phyloP scores from a whole-genome alignment of 192 early-diverging fungal species.

The Polychytrium aggregatum region DNA sequence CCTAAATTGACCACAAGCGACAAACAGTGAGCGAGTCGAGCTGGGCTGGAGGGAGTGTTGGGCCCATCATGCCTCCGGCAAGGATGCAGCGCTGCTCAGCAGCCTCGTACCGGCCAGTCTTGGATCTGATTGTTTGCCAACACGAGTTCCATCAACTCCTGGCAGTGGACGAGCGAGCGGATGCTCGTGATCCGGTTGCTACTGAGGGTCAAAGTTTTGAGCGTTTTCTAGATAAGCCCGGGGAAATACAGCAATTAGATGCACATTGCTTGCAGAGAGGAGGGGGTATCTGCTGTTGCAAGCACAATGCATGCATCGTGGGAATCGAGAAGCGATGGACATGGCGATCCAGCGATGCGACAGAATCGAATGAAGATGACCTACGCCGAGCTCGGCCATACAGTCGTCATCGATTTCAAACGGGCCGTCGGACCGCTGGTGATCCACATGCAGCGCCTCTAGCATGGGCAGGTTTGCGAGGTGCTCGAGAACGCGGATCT shows the following conservation, averaged over 20 bases:
- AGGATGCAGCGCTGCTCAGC: no score
- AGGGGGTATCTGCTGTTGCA: background rate
- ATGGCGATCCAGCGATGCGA: background rate
- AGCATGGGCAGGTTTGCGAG: constrained; percentile 21
- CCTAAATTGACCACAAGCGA: no score
- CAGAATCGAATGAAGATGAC: background rate
- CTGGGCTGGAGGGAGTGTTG: no score
- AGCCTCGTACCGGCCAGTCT: no score
- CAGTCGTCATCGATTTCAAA: constrained; percentile 24
- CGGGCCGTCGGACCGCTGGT: constrained; percentile 15
- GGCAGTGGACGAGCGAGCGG: no score
- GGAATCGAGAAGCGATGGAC: background rate
- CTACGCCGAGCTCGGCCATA: constrained; percentile 22
- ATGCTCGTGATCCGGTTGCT: no score
- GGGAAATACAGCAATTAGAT: constrained; percentile 2
- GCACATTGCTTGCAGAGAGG: background rate
- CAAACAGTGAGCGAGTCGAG: no score
- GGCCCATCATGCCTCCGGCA: no score
- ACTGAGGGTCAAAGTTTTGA: constrained; percentile 16
- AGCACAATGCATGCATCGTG: background rate
- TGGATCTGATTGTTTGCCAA: no score
- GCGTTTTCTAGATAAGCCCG: constrained; percentile 12
- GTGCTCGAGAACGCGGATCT: constrained; percentile 19
- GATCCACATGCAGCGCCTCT: constrained; percentile 36
- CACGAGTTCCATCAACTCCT: no score